phyloP scores from a whole-genome alignment of 169 alveolate genomes.

The Eimeria necatrix region DNA sequence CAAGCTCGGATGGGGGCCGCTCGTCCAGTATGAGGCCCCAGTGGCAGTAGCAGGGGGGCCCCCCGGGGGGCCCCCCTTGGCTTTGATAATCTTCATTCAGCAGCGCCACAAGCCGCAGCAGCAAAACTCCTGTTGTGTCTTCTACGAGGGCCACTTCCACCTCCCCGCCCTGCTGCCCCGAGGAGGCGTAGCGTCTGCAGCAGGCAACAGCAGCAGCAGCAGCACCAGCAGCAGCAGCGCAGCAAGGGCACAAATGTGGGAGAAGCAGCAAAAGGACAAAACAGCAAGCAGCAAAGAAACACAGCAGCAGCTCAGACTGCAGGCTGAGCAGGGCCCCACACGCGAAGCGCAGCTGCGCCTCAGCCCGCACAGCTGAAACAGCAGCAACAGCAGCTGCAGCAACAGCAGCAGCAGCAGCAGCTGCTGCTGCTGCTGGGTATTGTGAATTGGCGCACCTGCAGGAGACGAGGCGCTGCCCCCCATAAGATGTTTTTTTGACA shows the following conservation, averaged over 20 bases:
- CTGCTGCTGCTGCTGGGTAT: not conserved
- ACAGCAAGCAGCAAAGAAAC: not conserved
- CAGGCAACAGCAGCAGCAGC: slow-evolving; percentile 38
- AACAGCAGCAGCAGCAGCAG: no score
- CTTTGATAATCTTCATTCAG: not conserved
- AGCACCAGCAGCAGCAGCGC: slow-evolving; percentile 6
- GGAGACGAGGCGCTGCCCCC: slow-evolving; percentile 39
- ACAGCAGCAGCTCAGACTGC: not conserved
- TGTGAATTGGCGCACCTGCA: not conserved
- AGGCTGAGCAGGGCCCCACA: not conserved
- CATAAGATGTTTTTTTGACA: not conserved
- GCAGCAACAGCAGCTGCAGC: not conserved
- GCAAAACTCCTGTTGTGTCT: slow-evolving; percentile 12
- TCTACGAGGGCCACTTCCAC: slow-evolving; percentile 37
- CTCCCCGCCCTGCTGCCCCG: slow-evolving; percentile 39
- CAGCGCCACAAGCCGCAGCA: slow-evolving; percentile 64
- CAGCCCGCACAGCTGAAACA: not conserved
- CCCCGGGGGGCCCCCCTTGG: not conserved
- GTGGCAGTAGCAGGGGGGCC: slow-evolving; percentile 31
- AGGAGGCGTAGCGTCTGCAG: slow-evolving; percentile 52
- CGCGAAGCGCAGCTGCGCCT: not conserved
- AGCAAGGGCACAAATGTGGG: not conserved
- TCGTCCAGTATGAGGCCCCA: slow-evolving; percentile 60
- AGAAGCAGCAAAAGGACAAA: not conserved
- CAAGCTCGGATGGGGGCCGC: not conserved